Conservation (phyloP, 116 monocot genomes). For the Papilionanthe hybrid region DNA sequence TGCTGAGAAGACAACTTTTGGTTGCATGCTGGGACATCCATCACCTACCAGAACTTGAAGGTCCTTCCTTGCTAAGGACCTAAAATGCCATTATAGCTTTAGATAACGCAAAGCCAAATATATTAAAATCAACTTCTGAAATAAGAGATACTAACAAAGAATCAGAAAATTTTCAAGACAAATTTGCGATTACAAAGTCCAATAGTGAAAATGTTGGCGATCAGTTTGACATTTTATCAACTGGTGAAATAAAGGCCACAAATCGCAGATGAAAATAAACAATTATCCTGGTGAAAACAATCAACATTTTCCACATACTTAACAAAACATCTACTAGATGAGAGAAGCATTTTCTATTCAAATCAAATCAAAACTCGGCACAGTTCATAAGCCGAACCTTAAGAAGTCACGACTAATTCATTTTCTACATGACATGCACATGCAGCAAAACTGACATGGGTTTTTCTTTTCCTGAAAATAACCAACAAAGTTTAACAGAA, state of each 20-base stretch:
- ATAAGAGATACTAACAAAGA: background rate
- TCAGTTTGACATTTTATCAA: background rate
- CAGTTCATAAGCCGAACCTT: background rate
- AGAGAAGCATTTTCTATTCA: background rate
- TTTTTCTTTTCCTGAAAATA: background rate
- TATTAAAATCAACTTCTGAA: constrained; percentile 6
- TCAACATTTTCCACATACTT: background rate
- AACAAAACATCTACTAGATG: background rate
- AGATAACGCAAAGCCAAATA: background rate
- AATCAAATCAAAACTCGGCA: background rate
- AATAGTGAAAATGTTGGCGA: background rate
- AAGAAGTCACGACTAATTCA: background rate
- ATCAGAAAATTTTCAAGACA: background rate
- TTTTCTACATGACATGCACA: background rate
- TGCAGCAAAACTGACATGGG: background rate
- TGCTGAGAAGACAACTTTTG: constrained; percentile 81
- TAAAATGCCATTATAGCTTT: constrained; percentile 8
- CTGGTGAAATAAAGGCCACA: background rate
- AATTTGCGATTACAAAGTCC: background rate
- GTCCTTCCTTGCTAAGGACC: constrained; percentile 81
- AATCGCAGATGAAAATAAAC: background rate
- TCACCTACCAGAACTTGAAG: constrained; percentile 75
- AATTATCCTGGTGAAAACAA: background rate
- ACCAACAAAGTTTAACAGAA: background rate
- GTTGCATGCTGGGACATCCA: constrained; percentile 88